phyloP scores from a whole-genome alignment of 1,284 basidiomycete genomes.

The Ustilago trichophora region DNA sequence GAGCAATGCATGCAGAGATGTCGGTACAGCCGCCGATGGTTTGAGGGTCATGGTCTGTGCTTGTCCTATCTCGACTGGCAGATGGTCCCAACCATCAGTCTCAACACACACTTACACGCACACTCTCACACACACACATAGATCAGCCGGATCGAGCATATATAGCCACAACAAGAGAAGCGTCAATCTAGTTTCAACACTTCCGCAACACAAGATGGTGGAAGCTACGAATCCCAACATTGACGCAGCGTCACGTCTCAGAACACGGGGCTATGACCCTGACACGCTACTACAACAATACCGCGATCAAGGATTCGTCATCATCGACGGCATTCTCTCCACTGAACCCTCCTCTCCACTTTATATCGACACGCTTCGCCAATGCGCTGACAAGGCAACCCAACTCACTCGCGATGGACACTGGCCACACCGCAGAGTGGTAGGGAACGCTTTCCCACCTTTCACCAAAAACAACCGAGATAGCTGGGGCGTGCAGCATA shows the following conservation, averaged over 20 bases:
- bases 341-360: constrained; percentile 11
- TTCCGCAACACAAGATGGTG: constrained; percentile 2
- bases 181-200: no score
- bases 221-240: background rate
- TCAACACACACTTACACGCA: no score
- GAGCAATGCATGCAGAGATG: no score
- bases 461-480: constrained; percentile 74
- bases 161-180: no score
- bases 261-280: constrained; percentile 25
- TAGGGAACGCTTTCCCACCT: constrained; percentile 84
- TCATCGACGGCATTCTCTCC: constrained; percentile 74
- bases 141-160: no score
- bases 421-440: constrained; percentile 76
- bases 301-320: constrained; percentile 76
- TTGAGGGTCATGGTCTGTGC: background rate
- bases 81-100: no score
- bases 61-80: no score
- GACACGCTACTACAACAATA: constrained; percentile 67
- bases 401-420: constrained; percentile 73
- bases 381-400: constrained; percentile 67
- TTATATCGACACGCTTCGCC: constrained; percentile 20
- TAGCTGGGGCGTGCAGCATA: constrained; percentile 73
- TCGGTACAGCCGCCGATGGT: background rate
- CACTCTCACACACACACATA: no score
- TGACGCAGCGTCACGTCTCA: constrained; percentile 17